phyloP scores from a whole-genome alignment of 768 basidiomycete genomes.

The Lactarius indigo region DNA sequence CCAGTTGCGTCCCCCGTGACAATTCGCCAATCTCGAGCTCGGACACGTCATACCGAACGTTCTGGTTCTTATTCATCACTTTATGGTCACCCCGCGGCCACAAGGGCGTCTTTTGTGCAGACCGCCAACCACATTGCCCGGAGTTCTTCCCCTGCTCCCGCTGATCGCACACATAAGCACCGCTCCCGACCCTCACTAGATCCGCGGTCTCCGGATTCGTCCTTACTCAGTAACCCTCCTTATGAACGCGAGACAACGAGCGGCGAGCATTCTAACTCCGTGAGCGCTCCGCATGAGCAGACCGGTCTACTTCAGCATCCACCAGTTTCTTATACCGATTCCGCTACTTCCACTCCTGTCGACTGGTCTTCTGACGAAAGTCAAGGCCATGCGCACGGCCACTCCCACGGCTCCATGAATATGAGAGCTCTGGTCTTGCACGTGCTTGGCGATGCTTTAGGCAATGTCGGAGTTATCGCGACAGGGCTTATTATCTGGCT shows the following conservation, averaged over 20 bases:
- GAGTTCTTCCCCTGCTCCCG: conserved; percentile 43
- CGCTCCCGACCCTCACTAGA: conserved; percentile 30
- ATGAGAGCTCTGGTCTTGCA: conserved; percentile 96
- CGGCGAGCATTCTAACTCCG: not conserved
- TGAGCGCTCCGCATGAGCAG: conserved; percentile 30
- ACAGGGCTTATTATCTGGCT: conserved; percentile 95
- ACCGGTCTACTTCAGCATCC: conserved; percentile 38
- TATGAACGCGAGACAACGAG: conserved; percentile 10
- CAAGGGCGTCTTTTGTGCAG: conserved; percentile 70
- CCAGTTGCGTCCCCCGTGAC: conserved; percentile 26
- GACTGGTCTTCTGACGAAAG: conserved; percentile 19
- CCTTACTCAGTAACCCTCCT: not conserved
- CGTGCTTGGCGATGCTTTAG: conserved; percentile 94
- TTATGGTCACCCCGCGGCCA: conserved; percentile 71
- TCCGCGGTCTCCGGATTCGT: conserved; percentile 11
- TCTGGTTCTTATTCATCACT: conserved; percentile 55
- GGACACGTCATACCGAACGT: conserved; percentile 31
- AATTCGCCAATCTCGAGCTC: conserved; percentile 32
- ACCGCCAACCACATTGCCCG: conserved; percentile 78
- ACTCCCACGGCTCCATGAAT: conserved; percentile 82
- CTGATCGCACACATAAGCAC: conserved; percentile 20
- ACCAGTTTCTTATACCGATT: conserved; percentile 9
- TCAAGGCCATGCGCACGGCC: conserved; percentile 31
- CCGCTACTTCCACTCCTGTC: not conserved
- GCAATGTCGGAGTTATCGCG: conserved; percentile 96